Base-by-base conservation (phyloP, 2,329 filamentous ascomycete genomes). In the Colletotrichum siamense region DNA sequence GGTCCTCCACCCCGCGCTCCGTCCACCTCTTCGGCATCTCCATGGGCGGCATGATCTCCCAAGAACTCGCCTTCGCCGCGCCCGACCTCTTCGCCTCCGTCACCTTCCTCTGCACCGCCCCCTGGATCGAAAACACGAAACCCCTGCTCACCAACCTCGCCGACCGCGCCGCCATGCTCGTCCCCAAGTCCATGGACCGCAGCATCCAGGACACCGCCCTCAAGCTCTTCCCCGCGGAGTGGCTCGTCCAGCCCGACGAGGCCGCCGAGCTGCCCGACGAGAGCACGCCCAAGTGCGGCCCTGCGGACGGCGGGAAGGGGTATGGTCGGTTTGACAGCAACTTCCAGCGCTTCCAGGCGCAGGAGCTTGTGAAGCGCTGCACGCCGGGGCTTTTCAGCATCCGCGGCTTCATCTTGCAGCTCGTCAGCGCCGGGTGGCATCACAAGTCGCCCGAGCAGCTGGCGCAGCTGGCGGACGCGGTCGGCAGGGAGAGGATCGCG, bases 11-110 rank as follows among this genome's bases (percentile, higher is more conserved):
- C 59, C 84, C 70, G 78, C 89, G 82, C 80, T 88, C 80, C 85
- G 89, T 87, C 82, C 92, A 98, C 85, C 83, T 98, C 69, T 88
- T 94, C 39, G 96, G 95, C 72, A 92, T 96, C 78, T 95, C 93
- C 75, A 94, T 98, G 90, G 95, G 95, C 78, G 95, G 96, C 81
- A 98, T 98, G 96, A 96, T 98, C 80, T 92, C 95, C 4, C 96
- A 98, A 84, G 96, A 98, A 85, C 82, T 98, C 6, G 92, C 89
- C 26, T 87, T 85, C 79, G 83, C 88, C n/a, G 84, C 87, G 34
- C 91, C 92, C 0, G 77, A 85, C 15, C 87, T 90, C 63, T 82
- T 95, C 69, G 85, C 86, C 28, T 91, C 89, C 18, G 85, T 95
- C 22, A 89, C 86, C 39, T 88, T 95, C 5, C 84, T 93, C 77